Percentiles rank a stretch among this genome's conserved stretches.
Conservation (phyloP, 306 rosid species). For the Castanopsis chinensis region DNA sequence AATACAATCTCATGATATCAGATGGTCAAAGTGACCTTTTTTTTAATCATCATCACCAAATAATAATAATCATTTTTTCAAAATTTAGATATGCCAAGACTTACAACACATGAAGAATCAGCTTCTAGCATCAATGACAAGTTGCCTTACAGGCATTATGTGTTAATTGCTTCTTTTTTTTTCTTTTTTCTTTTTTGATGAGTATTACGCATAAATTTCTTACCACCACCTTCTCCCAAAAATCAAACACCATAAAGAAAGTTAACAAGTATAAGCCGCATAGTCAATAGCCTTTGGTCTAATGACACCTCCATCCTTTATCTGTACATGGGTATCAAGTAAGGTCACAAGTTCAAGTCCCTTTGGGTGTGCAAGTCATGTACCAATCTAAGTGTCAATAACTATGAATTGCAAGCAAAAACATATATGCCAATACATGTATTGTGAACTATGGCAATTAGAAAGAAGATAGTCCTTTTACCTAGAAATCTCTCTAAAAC, state of each 20-base stretch:
- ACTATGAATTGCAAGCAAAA: neutral
- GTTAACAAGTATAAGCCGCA: too few relatives aligned
- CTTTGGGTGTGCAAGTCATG: neutral
- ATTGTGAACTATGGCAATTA: neutral
- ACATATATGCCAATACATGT: neutral
- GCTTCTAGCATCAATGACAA: too few relatives aligned
- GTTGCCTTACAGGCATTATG: neutral
- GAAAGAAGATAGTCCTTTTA: neutral
- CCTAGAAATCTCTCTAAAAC: neutral
- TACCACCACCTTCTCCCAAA: neutral
- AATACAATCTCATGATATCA: neutral
- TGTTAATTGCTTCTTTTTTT: too few relatives aligned
- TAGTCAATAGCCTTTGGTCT: neutral
- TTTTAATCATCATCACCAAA: too few relatives aligned
- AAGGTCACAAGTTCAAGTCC: neutral
- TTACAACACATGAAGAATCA: too few relatives aligned
- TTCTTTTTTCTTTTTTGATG: too few relatives aligned
- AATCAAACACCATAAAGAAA: neutral
- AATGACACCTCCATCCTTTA: neutral
- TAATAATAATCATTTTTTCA: too few relatives aligned
- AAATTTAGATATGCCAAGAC: too few relatives aligned
- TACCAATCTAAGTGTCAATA: neutral
- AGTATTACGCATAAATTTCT: neutral
- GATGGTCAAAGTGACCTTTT: neutral
- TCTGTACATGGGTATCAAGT: neutral